A percentile compares a stretch with the other conserved stretches of the same genome.
Conservation (phyloP, 2,329 filamentous ascomycete genomes). For the Aspergillus ochraceus region DNA sequence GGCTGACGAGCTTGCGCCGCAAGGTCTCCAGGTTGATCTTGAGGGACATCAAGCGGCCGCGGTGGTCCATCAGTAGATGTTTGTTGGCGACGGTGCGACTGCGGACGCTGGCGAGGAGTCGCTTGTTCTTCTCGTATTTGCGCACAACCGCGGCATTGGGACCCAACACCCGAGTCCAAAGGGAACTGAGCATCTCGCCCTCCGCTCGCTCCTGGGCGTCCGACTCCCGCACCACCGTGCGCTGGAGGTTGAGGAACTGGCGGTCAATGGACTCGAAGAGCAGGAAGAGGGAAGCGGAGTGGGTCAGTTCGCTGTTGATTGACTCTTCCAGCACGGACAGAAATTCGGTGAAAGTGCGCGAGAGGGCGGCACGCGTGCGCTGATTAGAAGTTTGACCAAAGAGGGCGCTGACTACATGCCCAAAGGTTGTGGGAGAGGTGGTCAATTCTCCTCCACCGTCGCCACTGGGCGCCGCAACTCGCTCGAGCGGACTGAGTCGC, state of each 20-base stretch:
- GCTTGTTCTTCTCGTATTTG: constrained; percentile 89
- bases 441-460: constrained; percentile 25
- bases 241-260: constrained; percentile 84
- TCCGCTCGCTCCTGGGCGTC: constrained; percentile 78
- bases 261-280: constrained; percentile 91
- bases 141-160: constrained; percentile 71
- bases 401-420: constrained; percentile 66
- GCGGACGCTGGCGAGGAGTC: constrained; percentile 74
- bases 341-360: constrained; percentile 86
- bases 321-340: constrained; percentile 84
- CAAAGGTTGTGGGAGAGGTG: constrained; percentile 62
- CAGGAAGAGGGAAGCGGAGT: constrained; percentile 76
- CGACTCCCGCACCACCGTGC: constrained; percentile 80
- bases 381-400: constrained; percentile 81
- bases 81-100: constrained; percentile 86
- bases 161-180: constrained; percentile 85
- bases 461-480: constrained; percentile 29
- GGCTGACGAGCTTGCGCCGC: constrained; percentile 77
- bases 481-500: constrained; percentile 47
- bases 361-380: constrained; percentile 75
- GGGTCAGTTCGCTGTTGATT: constrained; percentile 78
- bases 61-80: constrained; percentile 80
- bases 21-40: constrained; percentile 86
- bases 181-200: constrained; percentile 74
- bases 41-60: constrained; percentile 76